phyloP scores from a whole-genome alignment of 2,329 filamentous ascomycete species.

The Pseudocercospora cruenta region DNA sequence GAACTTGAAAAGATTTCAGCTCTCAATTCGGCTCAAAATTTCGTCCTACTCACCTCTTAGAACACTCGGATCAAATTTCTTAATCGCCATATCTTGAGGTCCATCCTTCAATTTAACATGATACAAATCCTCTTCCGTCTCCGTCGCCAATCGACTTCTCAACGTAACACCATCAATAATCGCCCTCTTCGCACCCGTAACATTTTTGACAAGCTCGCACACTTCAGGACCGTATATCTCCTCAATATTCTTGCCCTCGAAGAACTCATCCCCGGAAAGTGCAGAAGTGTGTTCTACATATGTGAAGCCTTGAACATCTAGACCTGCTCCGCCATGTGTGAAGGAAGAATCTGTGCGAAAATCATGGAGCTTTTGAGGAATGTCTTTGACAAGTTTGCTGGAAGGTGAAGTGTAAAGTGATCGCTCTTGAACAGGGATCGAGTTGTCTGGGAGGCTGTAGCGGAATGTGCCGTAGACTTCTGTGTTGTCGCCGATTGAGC shows the following conservation, averaged over 20 bases:
- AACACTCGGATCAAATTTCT: not conserved
- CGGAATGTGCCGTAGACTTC: constrained; percentile 8
- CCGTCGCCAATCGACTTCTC: not conserved
- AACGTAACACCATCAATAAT: constrained; percentile 4
- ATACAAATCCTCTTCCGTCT: not conserved
- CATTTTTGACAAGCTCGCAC: not conserved
- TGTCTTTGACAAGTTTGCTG: constrained; percentile 4
- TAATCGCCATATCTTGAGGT: not conserved
- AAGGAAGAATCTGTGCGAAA: not conserved
- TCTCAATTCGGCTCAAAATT: not conserved
- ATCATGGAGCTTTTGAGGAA: constrained; percentile 6
- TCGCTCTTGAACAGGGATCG: constrained; percentile 8
- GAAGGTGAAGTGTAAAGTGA: constrained; percentile 5
- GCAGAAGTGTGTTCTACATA: constrained; percentile 4
- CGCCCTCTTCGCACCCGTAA: constrained; percentile 9
- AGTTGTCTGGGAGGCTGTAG: constrained; percentile 4
- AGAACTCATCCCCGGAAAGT: not conserved
- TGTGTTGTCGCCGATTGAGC: not conserved
- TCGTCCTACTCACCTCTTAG: not conserved
- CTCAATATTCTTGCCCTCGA: constrained; percentile 9
- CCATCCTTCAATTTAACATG: constrained; percentile 4
- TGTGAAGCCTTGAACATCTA: constrained; percentile 13
- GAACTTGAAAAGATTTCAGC: not conserved
- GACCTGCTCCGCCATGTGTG: not conserved
- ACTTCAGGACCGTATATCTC: constrained; percentile 4